Evolutionary conservation across 2,329 filamentous ascomycete genomes (phyloP).

Genomic region (Epichloe uncinata): DNA sequence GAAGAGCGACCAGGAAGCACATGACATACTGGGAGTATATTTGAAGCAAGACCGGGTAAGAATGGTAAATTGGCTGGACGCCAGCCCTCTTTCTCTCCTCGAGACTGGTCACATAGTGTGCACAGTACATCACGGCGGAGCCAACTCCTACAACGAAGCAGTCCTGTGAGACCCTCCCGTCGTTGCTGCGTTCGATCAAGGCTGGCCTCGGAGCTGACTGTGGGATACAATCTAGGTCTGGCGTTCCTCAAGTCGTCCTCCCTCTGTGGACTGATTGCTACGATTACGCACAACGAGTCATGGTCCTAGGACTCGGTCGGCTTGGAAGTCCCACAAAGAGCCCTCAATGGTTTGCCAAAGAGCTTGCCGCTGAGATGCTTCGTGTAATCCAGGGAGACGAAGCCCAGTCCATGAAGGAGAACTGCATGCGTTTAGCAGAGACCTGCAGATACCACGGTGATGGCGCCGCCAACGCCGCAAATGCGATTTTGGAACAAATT

Average conservation of each 20-base stretch:
- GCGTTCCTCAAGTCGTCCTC: slow-evolving; percentile 30
- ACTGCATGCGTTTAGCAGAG: background rate
- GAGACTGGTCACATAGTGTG: slow-evolving; percentile 23
- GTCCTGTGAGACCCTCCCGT: slow-evolving; percentile 15
- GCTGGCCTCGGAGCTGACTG: too few species aligned
- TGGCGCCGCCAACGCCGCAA: background rate
- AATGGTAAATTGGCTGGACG: slow-evolving; percentile 26
- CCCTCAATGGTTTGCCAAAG: slow-evolving; percentile 10
- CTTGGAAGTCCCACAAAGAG: slow-evolving; percentile 12
- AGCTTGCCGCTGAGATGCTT: background rate
- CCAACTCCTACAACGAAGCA: slow-evolving; percentile 28
- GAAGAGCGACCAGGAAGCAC: slow-evolving; percentile 1
- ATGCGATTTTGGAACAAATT: background rate
- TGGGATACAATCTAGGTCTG: slow-evolving; percentile 18
- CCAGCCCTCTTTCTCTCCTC: slow-evolving; percentile 23
- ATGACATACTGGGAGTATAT: slow-evolving; percentile 12
- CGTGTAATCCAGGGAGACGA: background rate
- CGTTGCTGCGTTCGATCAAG: background rate
- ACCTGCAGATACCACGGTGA: background rate
- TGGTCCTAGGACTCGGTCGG: slow-evolving; percentile 27
- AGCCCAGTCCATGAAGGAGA: background rate
- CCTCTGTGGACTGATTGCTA: slow-evolving; percentile 32
- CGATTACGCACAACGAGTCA: slow-evolving; percentile 30
- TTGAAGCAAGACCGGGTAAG: slow-evolving; percentile 18
- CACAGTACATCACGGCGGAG: slow-evolving; percentile 32